phyloP scores from a whole-genome alignment of 176 grass and related monocot species.

The Puya raimondii region DNA sequence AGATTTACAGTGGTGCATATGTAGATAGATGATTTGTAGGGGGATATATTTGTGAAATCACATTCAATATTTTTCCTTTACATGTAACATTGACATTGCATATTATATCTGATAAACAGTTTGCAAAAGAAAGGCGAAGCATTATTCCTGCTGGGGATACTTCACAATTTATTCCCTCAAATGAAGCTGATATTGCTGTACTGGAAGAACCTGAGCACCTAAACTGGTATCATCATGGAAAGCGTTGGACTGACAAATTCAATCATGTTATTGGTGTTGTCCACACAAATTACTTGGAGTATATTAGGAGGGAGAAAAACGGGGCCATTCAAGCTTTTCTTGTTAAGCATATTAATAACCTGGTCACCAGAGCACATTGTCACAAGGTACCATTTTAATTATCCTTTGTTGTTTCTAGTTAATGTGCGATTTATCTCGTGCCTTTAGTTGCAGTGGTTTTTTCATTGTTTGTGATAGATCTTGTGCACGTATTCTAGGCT shows the following conservation, averaged over 20 bases:
- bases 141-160: constrained; percentile 94
- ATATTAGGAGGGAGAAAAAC: constrained; percentile 94
- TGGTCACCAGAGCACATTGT: constrained; percentile 87
- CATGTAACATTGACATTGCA: too few species aligned
- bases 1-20: too few species aligned
- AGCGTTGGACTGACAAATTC: constrained; percentile 93
- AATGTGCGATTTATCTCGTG: too few species aligned
- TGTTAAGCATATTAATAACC: constrained; percentile 95
- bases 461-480: not conserved
- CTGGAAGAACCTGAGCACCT: constrained; percentile 97
- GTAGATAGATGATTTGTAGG: too few species aligned
- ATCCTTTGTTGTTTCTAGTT: not conserved
- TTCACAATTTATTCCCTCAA: constrained; percentile 74
- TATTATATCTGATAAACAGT: constrained; percentile 40
- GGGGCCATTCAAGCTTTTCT: constrained; percentile 82
- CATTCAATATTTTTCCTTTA: too few species aligned
- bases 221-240: constrained; percentile 99
- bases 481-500: not conserved
- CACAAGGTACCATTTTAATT: constrained; percentile 54
- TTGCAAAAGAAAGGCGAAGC: constrained; percentile 82
- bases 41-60: too few species aligned
- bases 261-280: constrained; percentile 90
- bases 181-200: constrained; percentile 93
- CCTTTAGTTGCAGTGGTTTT: not conserved
- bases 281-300: constrained; percentile 97